These are phyloP conservation scores for Themeda triandra DNA, from an alignment of 176 grass and related monocot genomes.

Conservation along the genomic window DNA sequence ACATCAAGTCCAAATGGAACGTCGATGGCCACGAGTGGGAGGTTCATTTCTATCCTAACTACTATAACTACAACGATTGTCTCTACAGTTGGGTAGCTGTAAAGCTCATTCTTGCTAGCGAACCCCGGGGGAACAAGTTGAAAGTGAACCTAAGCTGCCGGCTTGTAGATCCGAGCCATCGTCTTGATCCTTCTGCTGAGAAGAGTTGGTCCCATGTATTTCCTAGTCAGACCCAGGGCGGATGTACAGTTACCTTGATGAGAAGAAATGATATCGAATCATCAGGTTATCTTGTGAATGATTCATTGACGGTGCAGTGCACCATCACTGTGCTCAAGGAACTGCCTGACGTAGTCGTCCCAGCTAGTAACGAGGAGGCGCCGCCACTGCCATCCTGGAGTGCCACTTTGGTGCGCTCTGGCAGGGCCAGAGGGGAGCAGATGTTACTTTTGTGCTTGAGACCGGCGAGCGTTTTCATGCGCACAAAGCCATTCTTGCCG, in stretches of 20 bases:
- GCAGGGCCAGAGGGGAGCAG: background rate
- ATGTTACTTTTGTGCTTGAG: conserved; percentile 16
- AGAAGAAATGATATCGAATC: background rate
- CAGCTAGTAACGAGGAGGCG: background rate
- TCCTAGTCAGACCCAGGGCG: fast-evolving
- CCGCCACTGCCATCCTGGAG: background rate
- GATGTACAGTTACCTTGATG: no score
- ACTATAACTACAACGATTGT: fast-evolving
- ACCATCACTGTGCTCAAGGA: conserved; percentile 5
- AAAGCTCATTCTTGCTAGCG: background rate
- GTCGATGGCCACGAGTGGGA: background rate
- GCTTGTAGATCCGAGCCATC: background rate
- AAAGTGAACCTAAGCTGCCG: background rate
- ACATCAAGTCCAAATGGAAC: no score
- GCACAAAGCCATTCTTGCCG: conserved; percentile 5
- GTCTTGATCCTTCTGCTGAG: background rate
- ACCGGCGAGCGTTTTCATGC: background rate
- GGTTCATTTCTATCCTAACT: background rate
- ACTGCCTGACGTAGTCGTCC: background rate
- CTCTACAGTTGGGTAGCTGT: background rate
- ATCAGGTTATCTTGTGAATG: background rate
- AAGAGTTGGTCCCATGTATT: background rate
- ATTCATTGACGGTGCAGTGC: background rate
- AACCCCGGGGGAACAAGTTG: background rate
- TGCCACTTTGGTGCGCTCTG: conserved; percentile 14